Percentiles rank a stretch among this genome's conserved stretches.
Conservation (phyloP, 805 yeast species). For the Candida hispaniensis region DNA sequence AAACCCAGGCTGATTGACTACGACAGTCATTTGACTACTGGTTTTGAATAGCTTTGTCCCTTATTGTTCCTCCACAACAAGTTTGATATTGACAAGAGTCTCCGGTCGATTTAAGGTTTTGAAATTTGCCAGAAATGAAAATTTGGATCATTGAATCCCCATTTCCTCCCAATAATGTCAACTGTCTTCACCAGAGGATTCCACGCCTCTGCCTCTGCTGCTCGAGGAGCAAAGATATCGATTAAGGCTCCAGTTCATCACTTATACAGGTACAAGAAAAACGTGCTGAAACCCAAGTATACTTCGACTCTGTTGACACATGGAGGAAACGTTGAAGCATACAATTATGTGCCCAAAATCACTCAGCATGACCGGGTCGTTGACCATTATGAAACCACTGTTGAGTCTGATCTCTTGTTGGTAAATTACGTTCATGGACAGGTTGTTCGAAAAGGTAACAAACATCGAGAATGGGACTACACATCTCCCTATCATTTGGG, state of each 20-base stretch:
- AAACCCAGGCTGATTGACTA: constrained; percentile 4
- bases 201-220: constrained; percentile 18
- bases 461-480: constrained; percentile 76
- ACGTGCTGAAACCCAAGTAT: constrained; percentile 21
- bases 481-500: constrained; percentile 80
- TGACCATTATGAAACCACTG: constrained; percentile 64
- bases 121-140: not conserved
- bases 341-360: constrained; percentile 25
- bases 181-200: constrained; percentile 17
- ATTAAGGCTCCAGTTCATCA: constrained; percentile 90
- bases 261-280: constrained; percentile 62
- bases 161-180: constrained; percentile 5
- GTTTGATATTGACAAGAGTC: not conserved
- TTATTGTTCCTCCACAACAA: not conserved
- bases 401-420: constrained; percentile 67
- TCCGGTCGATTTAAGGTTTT: not conserved
- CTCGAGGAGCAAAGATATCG: constrained; percentile 47
- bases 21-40: not conserved
- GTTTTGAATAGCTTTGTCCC: constrained; percentile 11
- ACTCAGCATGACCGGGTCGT: constrained; percentile 56
- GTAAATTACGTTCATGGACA: constrained; percentile 65
- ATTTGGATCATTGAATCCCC: not conserved
- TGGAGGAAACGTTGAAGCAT: constrained; percentile 67
- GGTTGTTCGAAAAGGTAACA: constrained; percentile 46
- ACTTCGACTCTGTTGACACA: constrained; percentile 32